Evolutionary conservation across 352 stramenopile species (phyloP), one percentile per base, ranked within the genome.

Genomic region (Aphanomyces invadans): DNA sequence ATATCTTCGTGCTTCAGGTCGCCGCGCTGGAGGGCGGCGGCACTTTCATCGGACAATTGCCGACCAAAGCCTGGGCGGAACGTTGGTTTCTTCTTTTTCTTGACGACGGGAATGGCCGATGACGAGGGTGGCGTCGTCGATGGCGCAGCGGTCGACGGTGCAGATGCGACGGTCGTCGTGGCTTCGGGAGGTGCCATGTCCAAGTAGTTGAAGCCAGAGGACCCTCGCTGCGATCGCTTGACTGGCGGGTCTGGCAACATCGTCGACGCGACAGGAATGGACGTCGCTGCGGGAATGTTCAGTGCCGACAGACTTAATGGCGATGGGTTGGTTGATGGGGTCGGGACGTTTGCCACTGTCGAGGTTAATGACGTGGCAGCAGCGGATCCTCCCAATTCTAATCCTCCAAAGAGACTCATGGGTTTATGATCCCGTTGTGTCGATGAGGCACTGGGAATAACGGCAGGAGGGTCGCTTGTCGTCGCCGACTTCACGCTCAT

Each of bases 21-120:
- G 29, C 83, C 83, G 44, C 85, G 85, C 39, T 92, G 83, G 29
- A 92, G 57, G 2, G 84, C 84, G 1, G 83, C 83, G n/a, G 78
- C 71, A 0, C 83, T 89, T 54, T 94, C 85, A 66, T 94, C 85
- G 32, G 85, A 94, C n/a, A 90, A 70, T 48, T 92, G 80, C 2
- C 85, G 83, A 3, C 83, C 85, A 63, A 94, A 94, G 0, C 85
- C 85, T 12, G 85, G 85, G 4, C 85, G 85, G 53, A 94, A 94
- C 12, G 76, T 86, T 71, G 91, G 91, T 33, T 85, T 90, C 71
- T 92, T 94, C 65, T 90, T 90, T 74, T 88, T 89, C 38, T 89
- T 87, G 21, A 65, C 55, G 4, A 68, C 67, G 4, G 55, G 71
- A 0, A 38, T 5, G 15, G 71, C 36, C 29, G 39, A 39, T 10